Percentiles rank a stretch among this genome's conserved stretches.
phyloP scores from a whole-genome alignment of 1,284 basidiomycete genomes.

The Heterobasidion annosum region DNA sequence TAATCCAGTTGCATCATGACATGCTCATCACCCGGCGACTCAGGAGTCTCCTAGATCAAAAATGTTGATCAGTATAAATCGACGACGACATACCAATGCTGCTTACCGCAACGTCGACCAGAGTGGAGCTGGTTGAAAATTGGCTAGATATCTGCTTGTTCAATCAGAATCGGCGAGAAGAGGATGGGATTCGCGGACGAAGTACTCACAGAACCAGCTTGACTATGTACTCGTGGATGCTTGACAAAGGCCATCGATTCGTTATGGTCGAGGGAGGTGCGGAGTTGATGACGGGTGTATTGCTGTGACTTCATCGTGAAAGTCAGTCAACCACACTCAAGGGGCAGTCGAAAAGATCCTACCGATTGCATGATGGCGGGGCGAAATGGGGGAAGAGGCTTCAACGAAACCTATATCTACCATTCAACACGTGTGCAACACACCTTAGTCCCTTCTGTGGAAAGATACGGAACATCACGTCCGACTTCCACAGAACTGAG shows the following conservation, averaged over 20 bases:
- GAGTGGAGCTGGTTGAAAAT: constrained; percentile 9
- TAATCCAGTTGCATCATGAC: constrained; percentile 12
- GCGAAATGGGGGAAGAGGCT: not conserved
- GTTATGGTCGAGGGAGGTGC: constrained; percentile 6
- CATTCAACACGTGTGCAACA: constrained; percentile 1
- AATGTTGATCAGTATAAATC: not conserved
- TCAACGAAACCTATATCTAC: not conserved
- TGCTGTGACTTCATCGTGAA: not conserved
- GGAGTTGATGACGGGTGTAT: constrained; percentile 4
- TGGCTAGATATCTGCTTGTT: constrained; percentile 8
- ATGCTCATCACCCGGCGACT: constrained; percentile 7
- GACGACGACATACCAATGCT: not conserved
- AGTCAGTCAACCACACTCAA: too few relatives aligned
- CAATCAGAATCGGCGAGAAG: too few relatives aligned
- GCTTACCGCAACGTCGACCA: constrained; percentile 10
- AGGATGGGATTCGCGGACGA: not conserved
- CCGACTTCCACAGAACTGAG: not conserved
- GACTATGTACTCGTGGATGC: constrained; percentile 8
- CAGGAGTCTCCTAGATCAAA: constrained; percentile 2
- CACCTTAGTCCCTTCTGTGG: not conserved
- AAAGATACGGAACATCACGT: not conserved
- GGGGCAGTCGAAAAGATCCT: not conserved
- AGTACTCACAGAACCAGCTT: constrained; percentile 9
- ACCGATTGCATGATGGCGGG: not conserved
- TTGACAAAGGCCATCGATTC: not conserved